Evolutionary conservation across 78 protist species (phyloP).

Genomic region (Dictyostelium brefeldianum): DNA sequence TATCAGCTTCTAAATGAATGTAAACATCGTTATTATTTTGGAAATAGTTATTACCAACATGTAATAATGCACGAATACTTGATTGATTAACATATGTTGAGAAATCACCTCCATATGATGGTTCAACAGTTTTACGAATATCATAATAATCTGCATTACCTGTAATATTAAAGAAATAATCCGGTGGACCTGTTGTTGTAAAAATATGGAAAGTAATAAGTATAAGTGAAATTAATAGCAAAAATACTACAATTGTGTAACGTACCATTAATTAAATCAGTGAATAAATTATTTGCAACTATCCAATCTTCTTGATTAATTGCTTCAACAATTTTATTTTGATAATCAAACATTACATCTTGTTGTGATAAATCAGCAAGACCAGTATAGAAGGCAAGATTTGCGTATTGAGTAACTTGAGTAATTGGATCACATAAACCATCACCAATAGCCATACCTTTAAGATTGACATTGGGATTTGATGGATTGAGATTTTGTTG

Average conservation of each 20-base stretch:
- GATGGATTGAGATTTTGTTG: constrained; percentile 36
- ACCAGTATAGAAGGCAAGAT: constrained; percentile 74
- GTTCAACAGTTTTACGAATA: constrained; percentile 52
- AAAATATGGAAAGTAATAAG: neutral
- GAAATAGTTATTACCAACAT: constrained; percentile 69
- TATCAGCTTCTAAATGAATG: constrained; percentile 8
- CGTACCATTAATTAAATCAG: constrained; percentile 66
- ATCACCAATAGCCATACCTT: constrained; percentile 87
- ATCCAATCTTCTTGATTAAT: constrained; percentile 45
- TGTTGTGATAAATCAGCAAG: constrained; percentile 36
- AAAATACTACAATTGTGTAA: too few relatives aligned
- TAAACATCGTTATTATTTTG: constrained; percentile 41
- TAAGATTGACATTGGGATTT: constrained; percentile 50
- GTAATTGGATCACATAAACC: constrained; percentile 76
- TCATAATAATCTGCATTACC: constrained; percentile 78
- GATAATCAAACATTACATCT: constrained; percentile 48
- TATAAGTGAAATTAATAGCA: too few relatives aligned
- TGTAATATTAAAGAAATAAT: constrained; percentile 57
- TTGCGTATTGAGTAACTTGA: constrained; percentile 73
- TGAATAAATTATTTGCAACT: constrained; percentile 55
- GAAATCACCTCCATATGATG: constrained; percentile 74
- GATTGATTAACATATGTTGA: constrained; percentile 54
- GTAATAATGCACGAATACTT: constrained; percentile 28
- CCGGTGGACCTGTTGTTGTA: constrained; percentile 27
- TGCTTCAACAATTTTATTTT: constrained; percentile 60